phyloP scores from a whole-genome alignment of 768 basidiomycete genomes.

The Brasilioporus rufonigricans region DNA sequence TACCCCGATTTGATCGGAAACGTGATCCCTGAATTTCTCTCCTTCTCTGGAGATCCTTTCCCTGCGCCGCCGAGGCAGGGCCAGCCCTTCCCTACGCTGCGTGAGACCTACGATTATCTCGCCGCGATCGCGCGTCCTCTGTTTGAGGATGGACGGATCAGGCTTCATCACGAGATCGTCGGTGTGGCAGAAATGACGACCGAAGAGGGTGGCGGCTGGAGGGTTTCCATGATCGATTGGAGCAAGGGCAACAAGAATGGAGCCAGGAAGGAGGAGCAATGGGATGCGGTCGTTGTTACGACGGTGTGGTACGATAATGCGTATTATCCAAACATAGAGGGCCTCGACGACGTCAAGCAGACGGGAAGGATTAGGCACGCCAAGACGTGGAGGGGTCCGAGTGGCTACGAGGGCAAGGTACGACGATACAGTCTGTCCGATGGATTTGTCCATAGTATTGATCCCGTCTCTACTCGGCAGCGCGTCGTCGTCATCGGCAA shows the following conservation, averaged over 20 bases:
- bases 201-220: constrained; percentile 36
- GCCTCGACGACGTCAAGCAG: constrained; percentile 36
- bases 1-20: constrained; percentile 51
- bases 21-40: constrained; percentile 42
- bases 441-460: neutral
- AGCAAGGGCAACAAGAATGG: constrained; percentile 18
- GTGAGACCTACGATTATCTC: constrained; percentile 30
- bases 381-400: constrained; percentile 40
- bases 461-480: constrained; percentile 22
- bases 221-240: constrained; percentile 39
- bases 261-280: constrained; percentile 33
- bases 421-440: neutral
- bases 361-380: constrained; percentile 42
- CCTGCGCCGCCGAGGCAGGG: constrained; percentile 18
- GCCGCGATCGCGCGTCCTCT: constrained; percentile 25
- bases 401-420: constrained; percentile 36
- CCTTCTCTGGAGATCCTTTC: constrained; percentile 32
- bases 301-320: constrained; percentile 46
- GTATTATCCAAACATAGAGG: constrained; percentile 43
- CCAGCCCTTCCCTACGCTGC: constrained; percentile 32
- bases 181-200: constrained; percentile 35
- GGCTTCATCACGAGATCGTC: constrained; percentile 41
- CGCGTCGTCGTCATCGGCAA: constrained; percentile 48
- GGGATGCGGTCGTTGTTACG: constrained; percentile 51
- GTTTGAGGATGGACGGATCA: constrained; percentile 32